A percentile compares a stretch with the other conserved stretches of the same genome.
Conservation (phyloP, 352 stramenopile genomes). For the Achlya hypogyna region DNA sequence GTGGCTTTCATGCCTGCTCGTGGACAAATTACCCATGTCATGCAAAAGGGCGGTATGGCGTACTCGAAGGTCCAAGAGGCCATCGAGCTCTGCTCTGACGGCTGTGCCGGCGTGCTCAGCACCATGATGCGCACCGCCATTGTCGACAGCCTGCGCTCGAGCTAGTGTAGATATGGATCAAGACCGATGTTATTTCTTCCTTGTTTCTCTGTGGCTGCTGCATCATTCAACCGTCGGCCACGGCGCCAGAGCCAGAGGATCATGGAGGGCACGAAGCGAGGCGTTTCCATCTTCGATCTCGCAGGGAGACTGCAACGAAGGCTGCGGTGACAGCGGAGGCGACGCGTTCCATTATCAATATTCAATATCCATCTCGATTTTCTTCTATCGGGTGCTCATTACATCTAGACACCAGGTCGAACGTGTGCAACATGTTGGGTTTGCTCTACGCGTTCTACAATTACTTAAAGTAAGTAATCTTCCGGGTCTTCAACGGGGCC, state of each 20-base stretch:
- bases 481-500: conserved; percentile 95
- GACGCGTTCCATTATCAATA: neutral
- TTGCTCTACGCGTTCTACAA: conserved; percentile 12
- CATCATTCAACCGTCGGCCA: too few relatives aligned
- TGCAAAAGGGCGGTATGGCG: conserved; percentile 71
- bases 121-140: conserved; percentile 17
- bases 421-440: neutral
- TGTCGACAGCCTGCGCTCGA: conserved; percentile 7
- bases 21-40: conserved; percentile 78
- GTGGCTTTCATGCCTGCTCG: conserved; percentile 82
- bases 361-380: neutral
- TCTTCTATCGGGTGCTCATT: neutral
- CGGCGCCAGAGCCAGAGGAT: too few relatives aligned
- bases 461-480: conserved; percentile 98
- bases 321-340: neutral
- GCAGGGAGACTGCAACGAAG: too few relatives aligned
- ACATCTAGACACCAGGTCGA: neutral
- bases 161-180: neutral
- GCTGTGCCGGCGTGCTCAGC: conserved; percentile 23
- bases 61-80: conserved; percentile 72
- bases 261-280: too few relatives aligned
- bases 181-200: too few relatives aligned
- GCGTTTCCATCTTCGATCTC: too few relatives aligned
- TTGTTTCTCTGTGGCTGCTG: too few relatives aligned
- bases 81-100: conserved; percentile 82